Percentiles rank a stretch among this genome's conserved stretches.
phyloP scores from a whole-genome alignment of 1,284 basidiomycete genomes.

The Amylostereum areolatum region DNA sequence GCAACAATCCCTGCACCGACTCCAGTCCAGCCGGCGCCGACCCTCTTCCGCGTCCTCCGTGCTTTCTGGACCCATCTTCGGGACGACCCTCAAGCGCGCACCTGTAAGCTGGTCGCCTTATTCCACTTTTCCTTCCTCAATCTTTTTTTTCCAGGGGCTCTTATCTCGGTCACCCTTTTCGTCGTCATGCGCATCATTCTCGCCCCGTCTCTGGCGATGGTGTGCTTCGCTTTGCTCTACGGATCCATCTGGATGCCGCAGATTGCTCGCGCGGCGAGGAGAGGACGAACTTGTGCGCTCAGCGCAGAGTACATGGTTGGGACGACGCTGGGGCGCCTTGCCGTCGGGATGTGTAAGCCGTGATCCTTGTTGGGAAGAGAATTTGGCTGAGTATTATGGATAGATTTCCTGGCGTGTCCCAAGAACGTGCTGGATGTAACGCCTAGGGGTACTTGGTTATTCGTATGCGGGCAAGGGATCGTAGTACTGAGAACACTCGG shows the following conservation, averaged over 20 bases:
- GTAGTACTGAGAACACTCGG: too few relatives aligned
- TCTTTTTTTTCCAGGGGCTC: constrained; percentile 43
- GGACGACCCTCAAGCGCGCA: constrained; percentile 64
- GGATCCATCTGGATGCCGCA: constrained; percentile 80
- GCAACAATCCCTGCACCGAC: constrained; percentile 18
- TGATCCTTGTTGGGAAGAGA: background rate
- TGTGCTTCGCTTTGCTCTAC: constrained; percentile 70
- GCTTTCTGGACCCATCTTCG: constrained; percentile 52
- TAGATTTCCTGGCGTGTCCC: constrained; percentile 80
- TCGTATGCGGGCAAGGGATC: too few relatives aligned
- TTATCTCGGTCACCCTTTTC: constrained; percentile 60
- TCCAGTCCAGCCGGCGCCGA: constrained; percentile 13
- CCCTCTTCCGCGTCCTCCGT: constrained; percentile 34
- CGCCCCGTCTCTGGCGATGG: constrained; percentile 62
- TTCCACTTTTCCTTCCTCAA: background rate
- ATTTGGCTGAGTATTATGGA: background rate
- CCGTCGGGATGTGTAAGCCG: constrained; percentile 68
- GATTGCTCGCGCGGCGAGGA: constrained; percentile 69
- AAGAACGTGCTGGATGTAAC: constrained; percentile 81
- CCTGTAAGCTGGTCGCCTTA: constrained; percentile 49
- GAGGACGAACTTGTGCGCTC: constrained; percentile 68
- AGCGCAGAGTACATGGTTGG: constrained; percentile 72
- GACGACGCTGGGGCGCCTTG: constrained; percentile 66
- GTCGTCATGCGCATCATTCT: constrained; percentile 70
- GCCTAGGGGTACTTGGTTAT: constrained; percentile 45